Conservation (phyloP, 768 basidiomycete genomes). For the Xanthoconium stramineum region DNA sequence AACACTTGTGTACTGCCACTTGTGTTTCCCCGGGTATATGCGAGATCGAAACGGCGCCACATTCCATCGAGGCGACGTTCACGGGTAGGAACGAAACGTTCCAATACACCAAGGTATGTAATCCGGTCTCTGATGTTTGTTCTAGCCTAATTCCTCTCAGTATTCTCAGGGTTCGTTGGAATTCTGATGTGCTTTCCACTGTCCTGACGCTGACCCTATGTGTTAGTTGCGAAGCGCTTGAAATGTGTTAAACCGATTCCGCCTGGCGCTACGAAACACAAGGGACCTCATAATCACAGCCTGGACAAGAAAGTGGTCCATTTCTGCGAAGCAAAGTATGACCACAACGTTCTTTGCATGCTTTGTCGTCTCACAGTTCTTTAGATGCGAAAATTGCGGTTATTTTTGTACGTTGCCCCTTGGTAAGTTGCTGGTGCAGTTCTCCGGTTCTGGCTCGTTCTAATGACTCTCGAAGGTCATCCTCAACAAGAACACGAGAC, state of each 20-base stretch:
- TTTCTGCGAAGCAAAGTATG: conserved; percentile 50
- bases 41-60: conserved; percentile 36
- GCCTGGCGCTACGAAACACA: conserved; percentile 40
- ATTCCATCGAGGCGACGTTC: conserved; percentile 61
- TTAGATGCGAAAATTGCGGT: conserved; percentile 52
- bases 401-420: conserved; percentile 58
- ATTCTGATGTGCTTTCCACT: neutral
- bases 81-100: conserved; percentile 58
- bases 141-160: conserved; percentile 24
- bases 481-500: conserved; percentile 61
- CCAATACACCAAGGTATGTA: conserved; percentile 57
- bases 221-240: conserved; percentile 46
- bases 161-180: conserved; percentile 48
- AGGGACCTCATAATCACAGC: conserved; percentile 49
- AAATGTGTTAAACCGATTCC: conserved; percentile 48
- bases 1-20: conserved; percentile 42
- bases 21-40: conserved; percentile 41
- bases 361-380: neutral
- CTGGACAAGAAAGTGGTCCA: conserved; percentile 45
- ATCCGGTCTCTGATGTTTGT: neutral
- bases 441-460: neutral
- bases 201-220: neutral
- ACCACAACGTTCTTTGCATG: neutral
- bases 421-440: conserved; percentile 32
- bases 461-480: conserved; percentile 40